A percentile compares a stretch with the other conserved stretches of the same genome.
Evolutionary conservation across 106 monocot species (phyloP).

Genomic region (Platanthera guangdongensis): DNA sequence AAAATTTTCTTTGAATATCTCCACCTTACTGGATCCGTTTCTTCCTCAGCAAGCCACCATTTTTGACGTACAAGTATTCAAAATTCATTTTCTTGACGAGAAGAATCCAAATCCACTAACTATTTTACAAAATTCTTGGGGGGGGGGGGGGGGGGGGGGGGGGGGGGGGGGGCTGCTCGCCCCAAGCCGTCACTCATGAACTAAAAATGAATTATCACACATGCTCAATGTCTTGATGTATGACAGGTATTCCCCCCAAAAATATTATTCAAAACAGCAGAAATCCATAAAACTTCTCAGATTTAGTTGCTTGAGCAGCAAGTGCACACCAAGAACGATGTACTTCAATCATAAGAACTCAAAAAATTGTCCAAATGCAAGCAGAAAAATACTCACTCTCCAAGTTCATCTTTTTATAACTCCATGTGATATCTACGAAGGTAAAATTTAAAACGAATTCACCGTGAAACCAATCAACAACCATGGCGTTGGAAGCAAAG

Average conservation of each 20-base stretch:
- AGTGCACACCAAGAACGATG: neutral
- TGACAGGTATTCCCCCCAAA: neutral
- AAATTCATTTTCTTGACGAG: no score
- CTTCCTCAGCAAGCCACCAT: no score
- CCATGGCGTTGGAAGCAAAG: neutral
- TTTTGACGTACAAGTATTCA: no score
- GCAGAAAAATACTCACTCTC: neutral
- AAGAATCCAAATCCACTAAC: no score
- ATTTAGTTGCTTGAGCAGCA: neutral
- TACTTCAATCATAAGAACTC: neutral
- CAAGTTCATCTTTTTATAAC: neutral
- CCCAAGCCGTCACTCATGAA: neutral
- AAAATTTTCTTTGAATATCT: no score
- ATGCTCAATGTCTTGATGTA: neutral
- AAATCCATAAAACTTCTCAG: neutral
- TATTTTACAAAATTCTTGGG: no score
- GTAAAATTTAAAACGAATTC: neutral
- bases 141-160: no score
- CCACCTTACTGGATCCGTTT: no score
- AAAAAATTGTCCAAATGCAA: neutral
- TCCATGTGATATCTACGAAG: neutral
- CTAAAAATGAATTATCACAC: neutral
- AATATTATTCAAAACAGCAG: neutral
- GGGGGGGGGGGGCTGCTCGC: no score
- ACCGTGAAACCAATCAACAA: neutral